Evolutionary conservation across 805 yeast genomes (phyloP), one percentile per base, ranked within the genome.

Genomic region (Metschnikowia cerradonensis): DNA sequence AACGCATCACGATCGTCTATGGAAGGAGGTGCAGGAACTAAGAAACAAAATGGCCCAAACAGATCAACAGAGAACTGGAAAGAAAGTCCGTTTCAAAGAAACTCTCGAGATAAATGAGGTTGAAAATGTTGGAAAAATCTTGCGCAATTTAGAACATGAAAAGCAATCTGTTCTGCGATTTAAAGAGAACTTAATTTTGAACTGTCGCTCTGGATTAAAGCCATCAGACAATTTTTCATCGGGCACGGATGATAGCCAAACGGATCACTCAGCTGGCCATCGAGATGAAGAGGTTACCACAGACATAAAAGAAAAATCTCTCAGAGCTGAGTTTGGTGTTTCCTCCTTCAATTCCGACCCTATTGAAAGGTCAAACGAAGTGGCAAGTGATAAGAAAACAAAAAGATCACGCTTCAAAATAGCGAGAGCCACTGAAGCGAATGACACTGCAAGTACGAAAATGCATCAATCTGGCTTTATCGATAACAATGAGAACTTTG

Each of bases 81-180:
- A 81, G 57, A 66, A 78, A 2, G 89, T 85, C 8, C 64, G 75
- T 15, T 85, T 84, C 66, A 73, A 83, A 0, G 72, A 73, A 1
- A 67, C 67, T 2, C 69, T 82, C 32, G 79, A 82, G 41, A 77
- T 86, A 10, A 83, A 82, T 53, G 82, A 81, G 50, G 73, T 85
- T 44, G 86, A 80, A 45, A 79, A 81, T 55, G 70, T 82, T 2
- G 80, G 84, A 60, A 75, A 73, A 31, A 73, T 73, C 35, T 59
- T 80, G 53, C 75, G 64, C 54, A 58, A 66, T 14, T 63, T 61
- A 14, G 59, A 63, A 41, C 55, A 59, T 50, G 49, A 42, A 38
- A 52, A 47, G 36, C 61, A 60, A 49, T 56, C 58, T 26, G 34
- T 56, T 11, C 63, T 51, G 58, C 58, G 46, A 48, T 64, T 58